These are phyloP conservation scores for Middelhovenomyces tepae DNA, from an alignment of 805 yeast genomes.

Conservation along the genomic window DNA sequence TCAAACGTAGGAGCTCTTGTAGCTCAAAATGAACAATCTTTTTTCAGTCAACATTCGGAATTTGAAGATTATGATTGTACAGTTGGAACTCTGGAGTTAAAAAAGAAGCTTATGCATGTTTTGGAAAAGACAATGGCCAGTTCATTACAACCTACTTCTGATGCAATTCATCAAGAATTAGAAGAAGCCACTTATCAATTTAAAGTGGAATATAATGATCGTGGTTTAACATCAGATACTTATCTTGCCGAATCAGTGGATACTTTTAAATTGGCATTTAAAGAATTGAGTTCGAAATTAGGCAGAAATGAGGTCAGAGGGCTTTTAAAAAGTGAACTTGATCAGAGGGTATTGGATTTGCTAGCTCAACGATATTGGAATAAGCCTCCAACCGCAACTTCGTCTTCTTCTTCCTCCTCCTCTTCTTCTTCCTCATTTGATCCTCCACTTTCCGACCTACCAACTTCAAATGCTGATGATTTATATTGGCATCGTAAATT, in stretches of 20 bases:
- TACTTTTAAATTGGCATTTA: slow-evolving; percentile 71
- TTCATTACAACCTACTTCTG: slow-evolving; percentile 79
- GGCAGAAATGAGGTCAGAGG: slow-evolving; percentile 76
- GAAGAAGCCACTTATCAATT: slow-evolving; percentile 90
- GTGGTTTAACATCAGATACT: slow-evolving; percentile 87
- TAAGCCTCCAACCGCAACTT: slow-evolving; percentile 35
- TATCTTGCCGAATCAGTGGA: slow-evolving; percentile 90
- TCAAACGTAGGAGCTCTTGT: slow-evolving; percentile 48
- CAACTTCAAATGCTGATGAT: slow-evolving; percentile 54
- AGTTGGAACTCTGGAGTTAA: slow-evolving; percentile 66
- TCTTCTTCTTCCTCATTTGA: slow-evolving; percentile 4
- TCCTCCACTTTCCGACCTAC: slow-evolving; percentile 47
- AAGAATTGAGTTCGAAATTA: slow-evolving; percentile 75
- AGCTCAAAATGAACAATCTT: slow-evolving; percentile 41
- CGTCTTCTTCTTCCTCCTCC: slow-evolving; percentile 8
- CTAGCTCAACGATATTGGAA: slow-evolving; percentile 93
- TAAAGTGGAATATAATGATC: slow-evolving; percentile 94
- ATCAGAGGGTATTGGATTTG: slow-evolving; percentile 79
- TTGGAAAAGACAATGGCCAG: slow-evolving; percentile 87
- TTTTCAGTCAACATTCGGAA: slow-evolving; percentile 54
- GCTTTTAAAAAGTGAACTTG: slow-evolving; percentile 72
- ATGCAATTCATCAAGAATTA: slow-evolving; percentile 76
- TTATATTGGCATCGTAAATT: slow-evolving; percentile 80
- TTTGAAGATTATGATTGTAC: slow-evolving; percentile 55
- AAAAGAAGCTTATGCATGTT: slow-evolving; percentile 74